Conservation (phyloP, 306 rosid genomes). For the Spatholobus suberectus region DNA sequence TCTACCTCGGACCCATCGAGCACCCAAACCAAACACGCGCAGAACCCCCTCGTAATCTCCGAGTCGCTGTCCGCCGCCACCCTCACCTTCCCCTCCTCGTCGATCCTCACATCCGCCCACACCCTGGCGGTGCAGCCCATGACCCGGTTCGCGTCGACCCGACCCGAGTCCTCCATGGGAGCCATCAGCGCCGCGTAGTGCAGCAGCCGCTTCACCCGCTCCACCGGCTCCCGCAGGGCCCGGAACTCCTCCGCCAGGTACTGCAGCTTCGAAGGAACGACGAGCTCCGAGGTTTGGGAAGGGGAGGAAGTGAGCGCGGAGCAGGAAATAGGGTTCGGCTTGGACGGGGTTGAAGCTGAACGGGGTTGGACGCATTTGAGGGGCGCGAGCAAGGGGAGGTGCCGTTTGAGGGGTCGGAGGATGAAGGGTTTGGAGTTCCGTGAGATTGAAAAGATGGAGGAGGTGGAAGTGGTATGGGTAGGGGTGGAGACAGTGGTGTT, state of each 20-base stretch:
- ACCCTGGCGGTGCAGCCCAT: constrained; percentile 98
- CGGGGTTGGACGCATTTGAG: constrained; percentile 52
- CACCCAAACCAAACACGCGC: constrained; percentile 74
- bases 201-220: constrained; percentile 69
- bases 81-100: constrained; percentile 67
- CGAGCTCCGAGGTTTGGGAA: constrained; percentile 41
- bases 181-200: constrained; percentile 58
- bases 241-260: constrained; percentile 62
- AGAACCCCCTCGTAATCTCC: constrained; percentile 79
- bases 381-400: neutral
- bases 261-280: constrained; percentile 55
- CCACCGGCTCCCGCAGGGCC: constrained; percentile 62
- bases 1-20: constrained; percentile 78
- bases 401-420: constrained; percentile 30
- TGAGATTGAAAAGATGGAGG: constrained; percentile 44
- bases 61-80: constrained; percentile 89
- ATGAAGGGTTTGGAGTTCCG: constrained; percentile 21
- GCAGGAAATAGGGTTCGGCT: constrained; percentile 48
- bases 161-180: constrained; percentile 48
- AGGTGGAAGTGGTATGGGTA: constrained; percentile 43
- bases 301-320: constrained; percentile 54
- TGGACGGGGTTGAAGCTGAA: constrained; percentile 36
- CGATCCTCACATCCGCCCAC: constrained; percentile 73
- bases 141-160: constrained; percentile 76
- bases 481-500: constrained; percentile 37